A percentile compares a stretch with the other conserved stretches of the same genome.
These are phyloP conservation scores for Domatiomyces globalis DNA, from an alignment of 2,329 filamentous ascomycete species.

Conservation along the genomic window DNA sequence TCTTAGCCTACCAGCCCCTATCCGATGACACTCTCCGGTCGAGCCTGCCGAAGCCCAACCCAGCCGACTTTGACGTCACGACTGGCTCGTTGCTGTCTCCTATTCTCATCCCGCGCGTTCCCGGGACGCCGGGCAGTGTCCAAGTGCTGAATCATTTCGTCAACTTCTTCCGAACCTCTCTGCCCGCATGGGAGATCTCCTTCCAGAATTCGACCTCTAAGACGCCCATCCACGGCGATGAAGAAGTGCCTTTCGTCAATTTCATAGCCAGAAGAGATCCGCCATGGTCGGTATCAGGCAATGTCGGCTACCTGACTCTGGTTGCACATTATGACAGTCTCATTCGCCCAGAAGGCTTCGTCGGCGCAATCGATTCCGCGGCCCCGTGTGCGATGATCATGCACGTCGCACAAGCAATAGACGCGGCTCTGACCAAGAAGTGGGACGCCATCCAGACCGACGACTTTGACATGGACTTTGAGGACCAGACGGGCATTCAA, in stretches of 20 bases:
- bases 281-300: constrained; percentile 59
- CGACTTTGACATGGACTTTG: constrained; percentile 36
- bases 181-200: constrained; percentile 66
- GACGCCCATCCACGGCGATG: constrained; percentile 60
- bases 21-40: constrained; percentile 57
- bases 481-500: constrained; percentile 71
- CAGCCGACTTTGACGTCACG: constrained; percentile 61
- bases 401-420: constrained; percentile 68
- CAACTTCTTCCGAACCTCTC: constrained; percentile 58
- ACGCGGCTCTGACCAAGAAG: constrained; percentile 63
- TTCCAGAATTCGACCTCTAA: constrained; percentile 83
- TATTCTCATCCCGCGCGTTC: constrained; percentile 75
- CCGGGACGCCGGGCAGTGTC: constrained; percentile 63
- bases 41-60: constrained; percentile 54
- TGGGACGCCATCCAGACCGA: constrained; percentile 59
- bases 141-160: constrained; percentile 68
- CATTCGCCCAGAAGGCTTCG: constrained; percentile 65
- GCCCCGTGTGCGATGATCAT: constrained; percentile 89
- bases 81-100: constrained; percentile 65
- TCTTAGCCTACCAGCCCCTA: constrained; percentile 43
- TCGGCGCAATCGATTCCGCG: constrained; percentile 86
- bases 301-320: constrained; percentile 67
- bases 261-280: constrained; percentile 78
- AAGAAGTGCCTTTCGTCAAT: constrained; percentile 69
- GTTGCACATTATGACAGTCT: constrained; percentile 93